A percentile compares a stretch with the other conserved stretches of the same genome.
Evolutionary conservation across 2,329 filamentous ascomycete species (phyloP).

Genomic region (Amauroascus niger): DNA sequence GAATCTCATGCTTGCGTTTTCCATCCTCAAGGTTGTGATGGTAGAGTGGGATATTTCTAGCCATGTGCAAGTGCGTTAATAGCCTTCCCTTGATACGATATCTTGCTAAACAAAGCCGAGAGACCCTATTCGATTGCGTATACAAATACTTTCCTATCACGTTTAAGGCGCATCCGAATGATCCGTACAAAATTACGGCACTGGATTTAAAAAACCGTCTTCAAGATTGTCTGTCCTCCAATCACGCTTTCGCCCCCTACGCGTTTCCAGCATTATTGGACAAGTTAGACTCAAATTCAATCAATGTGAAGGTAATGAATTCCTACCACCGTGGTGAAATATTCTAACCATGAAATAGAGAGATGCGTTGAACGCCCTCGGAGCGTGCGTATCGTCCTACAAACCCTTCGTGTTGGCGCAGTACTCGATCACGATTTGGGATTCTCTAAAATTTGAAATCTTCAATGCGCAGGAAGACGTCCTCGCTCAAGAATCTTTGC

Average conservation of each 20-base stretch:
- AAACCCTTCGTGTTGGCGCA: constrained; percentile 50
- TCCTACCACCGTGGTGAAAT: neutral
- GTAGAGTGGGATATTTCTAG: constrained; percentile 56
- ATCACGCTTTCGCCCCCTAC: constrained; percentile 54
- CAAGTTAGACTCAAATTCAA: constrained; percentile 59
- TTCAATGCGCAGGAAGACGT: constrained; percentile 58
- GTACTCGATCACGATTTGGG: constrained; percentile 58
- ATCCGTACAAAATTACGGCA: constrained; percentile 60
- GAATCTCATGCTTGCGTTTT: constrained; percentile 62
- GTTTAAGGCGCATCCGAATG: constrained; percentile 58
- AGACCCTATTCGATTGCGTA: constrained; percentile 54
- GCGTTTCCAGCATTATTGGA: constrained; percentile 58
- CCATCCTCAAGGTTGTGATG: constrained; percentile 56
- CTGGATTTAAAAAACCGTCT: constrained; percentile 57
- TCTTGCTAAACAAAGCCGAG: neutral
- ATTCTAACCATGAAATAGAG: constrained; percentile 35
- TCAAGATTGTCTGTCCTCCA: constrained; percentile 55
- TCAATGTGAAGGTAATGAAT: constrained; percentile 51
- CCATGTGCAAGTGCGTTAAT: constrained; percentile 45
- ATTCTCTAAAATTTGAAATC: constrained; percentile 59
- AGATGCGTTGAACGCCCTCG: constrained; percentile 55
- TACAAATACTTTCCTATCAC: constrained; percentile 67
- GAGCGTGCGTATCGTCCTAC: constrained; percentile 51
- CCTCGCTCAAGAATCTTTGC: constrained; percentile 50
- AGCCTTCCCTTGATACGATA: neutral